phyloP scores from a whole-genome alignment of 2,329 filamentous ascomycete genomes.

The Diaporthe vaccinii region DNA sequence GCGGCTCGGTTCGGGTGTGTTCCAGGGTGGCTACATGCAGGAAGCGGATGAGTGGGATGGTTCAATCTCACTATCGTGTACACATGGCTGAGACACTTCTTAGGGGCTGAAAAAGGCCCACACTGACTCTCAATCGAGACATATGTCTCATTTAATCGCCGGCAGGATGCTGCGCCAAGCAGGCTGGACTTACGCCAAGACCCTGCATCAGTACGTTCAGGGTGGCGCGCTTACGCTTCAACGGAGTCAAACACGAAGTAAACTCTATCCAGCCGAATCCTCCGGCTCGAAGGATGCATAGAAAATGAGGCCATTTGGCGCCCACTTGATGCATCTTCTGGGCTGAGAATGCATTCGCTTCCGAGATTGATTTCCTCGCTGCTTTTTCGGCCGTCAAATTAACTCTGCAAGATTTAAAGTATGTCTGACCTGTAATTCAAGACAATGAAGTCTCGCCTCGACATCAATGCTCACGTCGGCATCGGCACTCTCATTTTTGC shows the following conservation, averaged over 20 bases:
- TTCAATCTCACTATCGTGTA: background rate
- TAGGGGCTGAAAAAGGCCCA: slow-evolving; percentile 20
- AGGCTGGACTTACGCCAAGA: slow-evolving; percentile 21
- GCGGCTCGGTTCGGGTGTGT: background rate
- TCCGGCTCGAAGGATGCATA: slow-evolving; percentile 9
- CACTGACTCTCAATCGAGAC: slow-evolving; percentile 20
- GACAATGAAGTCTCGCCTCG: slow-evolving; percentile 9
- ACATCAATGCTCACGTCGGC: slow-evolving; percentile 3
- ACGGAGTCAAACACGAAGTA: slow-evolving; percentile 22
- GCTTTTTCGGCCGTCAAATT: background rate
- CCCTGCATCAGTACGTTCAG: slow-evolving; percentile 11
- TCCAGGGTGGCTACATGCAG: background rate
- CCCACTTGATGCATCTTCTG: background rate
- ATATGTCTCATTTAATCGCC: slow-evolving; percentile 23
- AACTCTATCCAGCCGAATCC: slow-evolving; percentile 23
- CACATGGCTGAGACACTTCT: slow-evolving; percentile 7
- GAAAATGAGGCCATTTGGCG: slow-evolving; percentile 12
- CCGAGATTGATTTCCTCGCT: background rate
- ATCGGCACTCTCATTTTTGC: background rate
- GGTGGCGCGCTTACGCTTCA: slow-evolving; percentile 2
- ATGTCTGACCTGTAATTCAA: slow-evolving; percentile 18
- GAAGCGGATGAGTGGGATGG: background rate
- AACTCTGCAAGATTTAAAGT: background rate
- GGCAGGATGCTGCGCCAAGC: slow-evolving; percentile 5
- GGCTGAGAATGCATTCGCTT: background rate